Base-by-base conservation (phyloP, 2,329 filamentous ascomycete species). In the Epichloe glyceriae region DNA sequence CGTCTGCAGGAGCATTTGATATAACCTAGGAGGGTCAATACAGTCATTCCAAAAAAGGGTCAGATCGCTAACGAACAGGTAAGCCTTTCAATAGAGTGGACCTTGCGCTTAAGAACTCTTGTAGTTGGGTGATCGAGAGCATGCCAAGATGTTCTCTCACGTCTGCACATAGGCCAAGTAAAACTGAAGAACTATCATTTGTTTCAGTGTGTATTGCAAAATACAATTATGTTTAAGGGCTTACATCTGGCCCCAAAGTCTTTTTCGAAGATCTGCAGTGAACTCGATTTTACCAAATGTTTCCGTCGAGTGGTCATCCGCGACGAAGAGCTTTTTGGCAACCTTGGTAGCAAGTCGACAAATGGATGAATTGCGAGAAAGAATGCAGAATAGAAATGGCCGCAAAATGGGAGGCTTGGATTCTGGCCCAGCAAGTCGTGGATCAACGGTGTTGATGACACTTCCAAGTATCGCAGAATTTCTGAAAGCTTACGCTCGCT, bases 31-130 rank as follows among this genome's bases (percentile, higher is more conserved):
- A 15, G 40, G 12, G 49, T 60, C 40, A 61, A 54, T 39, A 54
- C 19, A 38, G 35, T 15, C 11, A 17, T 20, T 17, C 30, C 10
- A 20, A 20, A 40, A n/a, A 8, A 44, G 33, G 19, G n/a, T 10
- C 5, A 19, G 3, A 34, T 33, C 19, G 34, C 38, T 19, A n/a
- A 35, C 71, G 55, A 61, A 79, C 75, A 50, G 68, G 69, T 17
- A 78, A 68, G 19, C 70, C 71, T 40, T 67, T 73, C 10, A 83
- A 58, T 1, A 84, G 64, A 3, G 73, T 60, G 11, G 81, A 61
- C 19, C 79, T 72, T 39, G 78, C 73, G 57, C 76, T 71, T 5
- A 84, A 64, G 56, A 80, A 83, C 38, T 72, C 71, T 57, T 76
- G 72, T 41, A 83, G 72, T 7, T 69, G 68, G 53, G 63, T 66